Evolutionary conservation across 1,284 basidiomycete genomes (phyloP).

Genomic region (Calocybe gambosa): DNA sequence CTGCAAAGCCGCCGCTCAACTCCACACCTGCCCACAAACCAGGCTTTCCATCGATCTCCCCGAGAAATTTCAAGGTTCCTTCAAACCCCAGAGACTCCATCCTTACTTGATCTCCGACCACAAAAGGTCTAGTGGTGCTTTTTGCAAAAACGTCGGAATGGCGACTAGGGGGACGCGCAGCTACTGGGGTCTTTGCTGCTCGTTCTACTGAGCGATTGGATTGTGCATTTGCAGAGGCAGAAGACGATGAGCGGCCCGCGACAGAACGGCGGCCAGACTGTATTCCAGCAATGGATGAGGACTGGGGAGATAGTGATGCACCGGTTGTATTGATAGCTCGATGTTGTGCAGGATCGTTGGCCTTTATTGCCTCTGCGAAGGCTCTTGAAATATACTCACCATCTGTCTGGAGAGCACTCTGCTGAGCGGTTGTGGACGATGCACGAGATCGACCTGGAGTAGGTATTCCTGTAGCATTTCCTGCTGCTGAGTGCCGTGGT

Average conservation of each 20-base stretch:
- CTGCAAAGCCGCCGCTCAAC: slow-evolving; percentile 75
- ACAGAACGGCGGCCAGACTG: slow-evolving; percentile 33
- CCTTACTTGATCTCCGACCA: slow-evolving; percentile 75
- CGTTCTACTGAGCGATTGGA: slow-evolving; percentile 26
- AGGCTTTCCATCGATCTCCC: slow-evolving; percentile 79
- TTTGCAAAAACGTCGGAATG: slow-evolving; percentile 51
- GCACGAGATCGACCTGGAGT: slow-evolving; percentile 67
- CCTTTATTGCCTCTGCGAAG: slow-evolving; percentile 69
- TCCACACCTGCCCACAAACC: slow-evolving; percentile 92
- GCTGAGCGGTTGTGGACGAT: slow-evolving; percentile 42
- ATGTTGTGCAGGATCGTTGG: slow-evolving; percentile 72
- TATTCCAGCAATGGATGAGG: slow-evolving; percentile 29
- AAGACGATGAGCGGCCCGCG: slow-evolving; percentile 42
- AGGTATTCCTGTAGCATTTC: slow-evolving; percentile 52
- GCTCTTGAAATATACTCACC: slow-evolving; percentile 56
- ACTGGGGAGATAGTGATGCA: slow-evolving; percentile 47
- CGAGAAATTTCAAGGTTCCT: slow-evolving; percentile 73
- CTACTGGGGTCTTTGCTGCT: slow-evolving; percentile 47
- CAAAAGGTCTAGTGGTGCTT: slow-evolving; percentile 44
- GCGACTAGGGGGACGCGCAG: slow-evolving; percentile 52
- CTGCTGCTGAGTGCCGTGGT: slow-evolving; percentile 40
- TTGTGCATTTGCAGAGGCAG: slow-evolving; percentile 33
- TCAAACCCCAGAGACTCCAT: slow-evolving; percentile 85
- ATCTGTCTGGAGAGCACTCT: slow-evolving; percentile 32
- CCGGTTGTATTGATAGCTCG: slow-evolving; percentile 39